Base-by-base conservation (phyloP, 1,284 basidiomycete genomes). In the Moesziomyces sp. region DNA sequence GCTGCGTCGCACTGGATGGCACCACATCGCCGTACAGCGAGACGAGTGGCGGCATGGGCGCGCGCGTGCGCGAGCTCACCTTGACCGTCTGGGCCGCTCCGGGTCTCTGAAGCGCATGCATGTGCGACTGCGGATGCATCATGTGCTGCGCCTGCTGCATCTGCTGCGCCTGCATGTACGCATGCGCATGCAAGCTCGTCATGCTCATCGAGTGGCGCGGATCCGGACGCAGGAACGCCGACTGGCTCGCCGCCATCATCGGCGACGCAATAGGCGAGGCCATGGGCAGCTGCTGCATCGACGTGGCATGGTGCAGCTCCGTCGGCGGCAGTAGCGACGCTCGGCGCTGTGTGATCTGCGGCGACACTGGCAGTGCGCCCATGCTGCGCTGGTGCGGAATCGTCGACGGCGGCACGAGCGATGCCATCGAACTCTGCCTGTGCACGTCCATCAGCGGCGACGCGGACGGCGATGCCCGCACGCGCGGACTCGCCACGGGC, bases 181-280 rank as follows among this genome's bases (percentile, higher is more conserved):
- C 70, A 34, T 73, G 70, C 9, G 70, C 70, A 30, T 59, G 59
- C 3, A 73, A 44, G 26, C 63, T 67, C 5, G 59, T 73, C 63
- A 60, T 67, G 58, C 70, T 73, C 64, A 73, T 67, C 50, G 64
- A 59, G 18, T 67, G 50, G 0, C 53, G 45, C 11, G 63, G 46
- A n/a, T 60, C 59, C 24, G 44, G 44, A 6, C 26, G 42, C 13
- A 18, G 28, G 26, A 46, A 38, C 35, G 30, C 24, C 13, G 35
- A 46, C 30, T 45, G 57, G 45, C 54, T 52, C 40, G 54, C 19
- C 5, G 49, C 24, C 7, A 63, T 47, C 66, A 70, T 56, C 35
- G 28, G 45, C 7, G 57, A 52, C 6, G 51, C 54, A 3, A 46
- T 51, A 16, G 50, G 38, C 40, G 45, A n/a, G 8, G 24, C 46